A percentile compares a stretch with the other conserved stretches of the same genome.
These are phyloP conservation scores for Chalara sp. DNA, from an alignment of 2,329 filamentous ascomycete species.

Conservation along the genomic window DNA sequence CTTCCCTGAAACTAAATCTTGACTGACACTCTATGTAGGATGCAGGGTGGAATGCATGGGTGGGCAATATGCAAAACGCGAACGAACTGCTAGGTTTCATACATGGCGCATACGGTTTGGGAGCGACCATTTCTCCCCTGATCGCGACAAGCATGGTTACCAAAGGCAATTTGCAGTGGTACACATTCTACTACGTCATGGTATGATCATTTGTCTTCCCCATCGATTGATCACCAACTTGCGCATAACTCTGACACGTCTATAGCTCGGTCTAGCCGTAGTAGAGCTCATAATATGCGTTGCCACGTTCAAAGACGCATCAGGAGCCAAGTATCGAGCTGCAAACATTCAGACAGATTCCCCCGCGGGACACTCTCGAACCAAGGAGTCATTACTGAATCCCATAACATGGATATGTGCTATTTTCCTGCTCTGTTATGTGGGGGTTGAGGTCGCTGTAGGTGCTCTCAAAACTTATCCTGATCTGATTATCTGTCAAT, in stretches of 20 bases:
- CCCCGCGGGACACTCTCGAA: conserved; percentile 10
- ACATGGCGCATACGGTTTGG: conserved; percentile 66
- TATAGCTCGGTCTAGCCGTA: conserved; percentile 44
- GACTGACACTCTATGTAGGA: conserved; percentile 30
- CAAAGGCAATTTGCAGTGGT: conserved; percentile 57
- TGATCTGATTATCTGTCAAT: too few species aligned
- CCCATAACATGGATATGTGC: conserved; percentile 60
- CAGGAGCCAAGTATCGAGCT: conserved; percentile 47
- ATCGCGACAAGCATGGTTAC: conserved; percentile 60
- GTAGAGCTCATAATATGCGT: conserved; percentile 47
- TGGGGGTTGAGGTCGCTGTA: conserved; percentile 64
- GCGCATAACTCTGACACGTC: neutral
- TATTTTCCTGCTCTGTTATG: conserved; percentile 70
- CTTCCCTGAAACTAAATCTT: conserved; percentile 19
- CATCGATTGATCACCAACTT: neutral
- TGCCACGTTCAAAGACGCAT: conserved; percentile 56
- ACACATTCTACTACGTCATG: conserved; percentile 71
- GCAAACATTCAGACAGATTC: conserved; percentile 38
- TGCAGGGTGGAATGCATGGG: conserved; percentile 51
- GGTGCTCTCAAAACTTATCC: neutral
- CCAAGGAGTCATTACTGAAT: conserved; percentile 31
- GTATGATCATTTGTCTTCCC: conserved; percentile 31
- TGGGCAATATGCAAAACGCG: conserved; percentile 59
- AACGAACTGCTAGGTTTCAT: conserved; percentile 71
- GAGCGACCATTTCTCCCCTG: conserved; percentile 58